Conservation (phyloP, 2,329 filamentous ascomycete genomes). For the Scedosporium aurantiacum region DNA sequence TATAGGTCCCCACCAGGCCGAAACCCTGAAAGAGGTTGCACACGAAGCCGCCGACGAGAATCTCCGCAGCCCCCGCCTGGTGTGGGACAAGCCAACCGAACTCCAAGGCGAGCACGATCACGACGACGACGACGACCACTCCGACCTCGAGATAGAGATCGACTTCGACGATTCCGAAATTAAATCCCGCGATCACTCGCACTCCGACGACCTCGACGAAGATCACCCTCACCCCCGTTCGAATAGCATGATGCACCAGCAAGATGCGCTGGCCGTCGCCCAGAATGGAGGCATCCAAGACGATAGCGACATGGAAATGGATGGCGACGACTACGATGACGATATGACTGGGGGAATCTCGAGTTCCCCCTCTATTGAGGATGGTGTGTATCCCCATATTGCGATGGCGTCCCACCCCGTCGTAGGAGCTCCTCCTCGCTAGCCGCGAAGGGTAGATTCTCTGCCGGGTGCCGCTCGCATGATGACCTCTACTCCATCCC, state of each 20-base stretch:
- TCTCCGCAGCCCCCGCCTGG: conserved; percentile 50
- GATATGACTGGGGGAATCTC: conserved; percentile 99
- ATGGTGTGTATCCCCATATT: conserved; percentile 62
- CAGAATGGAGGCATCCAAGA: conserved; percentile 50
- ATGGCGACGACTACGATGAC: conserved; percentile 69
- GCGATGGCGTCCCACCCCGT: neutral
- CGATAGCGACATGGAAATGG: conserved; percentile 56
- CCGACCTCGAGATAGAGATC: conserved; percentile 8
- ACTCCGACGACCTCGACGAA: conserved; percentile 18
- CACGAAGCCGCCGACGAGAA: conserved; percentile 68
- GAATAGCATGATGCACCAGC: conserved; percentile 29
- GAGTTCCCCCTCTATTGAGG: conserved; percentile 95
- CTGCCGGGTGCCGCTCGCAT: conserved; percentile 20
- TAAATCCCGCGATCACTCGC: conserved; percentile 12
- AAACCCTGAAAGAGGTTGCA: conserved; percentile 69
- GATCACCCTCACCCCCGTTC: conserved; percentile 15
- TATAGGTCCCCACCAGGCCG: conserved; percentile 75
- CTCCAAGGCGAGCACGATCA: conserved; percentile 22
- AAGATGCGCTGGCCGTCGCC: conserved; percentile 48
- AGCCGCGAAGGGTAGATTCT: conserved; percentile 34
- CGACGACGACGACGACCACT: conserved; percentile 22
- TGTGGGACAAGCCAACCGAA: conserved; percentile 29
- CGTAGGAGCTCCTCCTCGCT: conserved; percentile 10
- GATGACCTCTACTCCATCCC: conserved; percentile 16
- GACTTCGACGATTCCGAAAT: conserved; percentile 10